Percentiles rank a stretch among this genome's conserved stretches.
These are phyloP conservation scores for Lepiota subincarnata DNA, from an alignment of 768 basidiomycete species.

Conservation along the genomic window DNA sequence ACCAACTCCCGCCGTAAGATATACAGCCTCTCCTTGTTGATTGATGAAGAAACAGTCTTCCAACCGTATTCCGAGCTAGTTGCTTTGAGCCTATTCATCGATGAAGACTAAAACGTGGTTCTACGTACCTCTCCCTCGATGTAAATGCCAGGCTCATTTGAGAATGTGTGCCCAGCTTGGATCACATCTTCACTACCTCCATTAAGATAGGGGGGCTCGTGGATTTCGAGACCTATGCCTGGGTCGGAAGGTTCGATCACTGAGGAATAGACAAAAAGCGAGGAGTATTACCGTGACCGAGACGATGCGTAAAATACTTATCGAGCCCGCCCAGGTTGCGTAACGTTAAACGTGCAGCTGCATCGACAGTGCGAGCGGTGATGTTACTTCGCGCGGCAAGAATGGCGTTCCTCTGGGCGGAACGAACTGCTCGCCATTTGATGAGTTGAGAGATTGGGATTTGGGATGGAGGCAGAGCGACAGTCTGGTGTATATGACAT, in stretches of 20 bases:
- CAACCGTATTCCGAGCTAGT: constrained; percentile 69
- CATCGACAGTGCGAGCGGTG: constrained; percentile 54
- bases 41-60: constrained; percentile 81
- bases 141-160: constrained; percentile 77
- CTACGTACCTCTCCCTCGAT: constrained; percentile 54
- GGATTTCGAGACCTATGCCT: constrained; percentile 84
- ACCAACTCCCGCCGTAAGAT: constrained; percentile 63
- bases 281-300: constrained; percentile 62
- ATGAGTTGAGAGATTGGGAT: constrained; percentile 49
- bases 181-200: constrained; percentile 62
- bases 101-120: neutral
- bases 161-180: constrained; percentile 68
- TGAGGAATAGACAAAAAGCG: neutral
- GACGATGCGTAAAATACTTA: constrained; percentile 71
- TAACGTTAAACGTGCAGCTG: constrained; percentile 54
- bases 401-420: constrained; percentile 59
- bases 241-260: constrained; percentile 8
- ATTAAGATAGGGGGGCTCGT: constrained; percentile 77
- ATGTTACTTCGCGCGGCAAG: constrained; percentile 42
- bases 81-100: neutral
- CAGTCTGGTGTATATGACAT: constrained; percentile 41
- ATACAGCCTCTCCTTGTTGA: constrained; percentile 46
- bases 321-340: constrained; percentile 35
- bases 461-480: constrained; percentile 53
- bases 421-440: constrained; percentile 63